Percentiles rank a stretch among this genome's conserved stretches.
phyloP scores from a whole-genome alignment of 139 green algal species.

The Eudorina sp. region DNA sequence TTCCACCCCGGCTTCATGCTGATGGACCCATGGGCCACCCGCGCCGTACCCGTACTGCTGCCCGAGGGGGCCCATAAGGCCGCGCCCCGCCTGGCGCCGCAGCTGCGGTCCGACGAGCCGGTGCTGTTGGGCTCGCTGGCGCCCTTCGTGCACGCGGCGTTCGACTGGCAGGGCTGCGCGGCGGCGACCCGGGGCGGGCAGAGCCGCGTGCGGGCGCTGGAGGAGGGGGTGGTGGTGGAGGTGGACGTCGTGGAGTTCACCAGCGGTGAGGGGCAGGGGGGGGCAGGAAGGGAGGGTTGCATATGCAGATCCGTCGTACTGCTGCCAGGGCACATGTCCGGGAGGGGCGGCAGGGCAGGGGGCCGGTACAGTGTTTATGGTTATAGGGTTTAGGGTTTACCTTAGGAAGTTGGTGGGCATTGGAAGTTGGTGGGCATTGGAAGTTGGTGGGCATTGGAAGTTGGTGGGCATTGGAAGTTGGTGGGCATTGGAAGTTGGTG shows the following conservation, averaged over 20 bases:
- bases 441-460: too few relatives aligned
- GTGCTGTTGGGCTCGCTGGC: constrained; percentile 70
- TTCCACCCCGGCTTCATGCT: constrained; percentile 71
- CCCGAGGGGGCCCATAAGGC: constrained; percentile 62
- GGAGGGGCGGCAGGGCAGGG: background rate
- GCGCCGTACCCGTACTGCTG: constrained; percentile 59
- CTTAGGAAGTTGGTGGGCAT: too few relatives aligned
- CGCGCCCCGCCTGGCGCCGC: constrained; percentile 57
- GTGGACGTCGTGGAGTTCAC: constrained; percentile 76
- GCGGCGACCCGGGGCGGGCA: background rate
- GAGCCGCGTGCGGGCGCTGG: constrained; percentile 43
- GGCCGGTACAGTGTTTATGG: too few relatives aligned
- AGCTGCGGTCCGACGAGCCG: constrained; percentile 24
- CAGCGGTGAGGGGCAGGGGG: background rate
- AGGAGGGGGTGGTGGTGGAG: constrained; percentile 71
- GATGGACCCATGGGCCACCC: constrained; percentile 46
- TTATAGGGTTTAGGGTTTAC: too few relatives aligned
- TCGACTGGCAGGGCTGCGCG: constrained; percentile 49
- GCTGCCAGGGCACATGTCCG: background rate
- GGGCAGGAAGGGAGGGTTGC: background rate
- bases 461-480: too few relatives aligned
- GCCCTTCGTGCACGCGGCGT: constrained; percentile 55
- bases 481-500: too few relatives aligned
- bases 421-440: too few relatives aligned
- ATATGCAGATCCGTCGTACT: background rate